Conservation (phyloP, 257 asterid species). For the Nicotiana tomentosiformis region DNA sequence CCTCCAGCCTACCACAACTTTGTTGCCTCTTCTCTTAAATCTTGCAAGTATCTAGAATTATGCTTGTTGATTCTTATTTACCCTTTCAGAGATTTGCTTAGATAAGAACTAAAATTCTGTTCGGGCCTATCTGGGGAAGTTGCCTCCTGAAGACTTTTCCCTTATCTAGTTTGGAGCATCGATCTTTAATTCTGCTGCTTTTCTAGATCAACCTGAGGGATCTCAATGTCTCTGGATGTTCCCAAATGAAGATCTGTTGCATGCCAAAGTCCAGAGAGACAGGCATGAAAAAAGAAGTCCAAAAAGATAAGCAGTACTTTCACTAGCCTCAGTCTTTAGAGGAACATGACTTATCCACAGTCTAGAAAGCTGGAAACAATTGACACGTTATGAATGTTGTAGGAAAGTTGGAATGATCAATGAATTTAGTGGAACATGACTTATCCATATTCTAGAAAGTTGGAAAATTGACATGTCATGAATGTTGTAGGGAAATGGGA, state of each 20-base stretch:
- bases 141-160: neutral
- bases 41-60: neutral
- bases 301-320: too few species aligned
- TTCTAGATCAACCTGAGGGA: neutral
- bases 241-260: neutral
- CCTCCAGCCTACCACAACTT: neutral
- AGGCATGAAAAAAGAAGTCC: too few species aligned
- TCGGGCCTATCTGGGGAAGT: neutral
- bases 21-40: conserved; percentile 1
- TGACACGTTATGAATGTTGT: neutral
- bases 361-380: neutral
- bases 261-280: neutral
- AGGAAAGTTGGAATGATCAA: neutral
- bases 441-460: neutral
- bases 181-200: too few species aligned
- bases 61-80: neutral
- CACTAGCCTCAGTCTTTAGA: neutral
- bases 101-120: neutral
- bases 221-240: neutral
- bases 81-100: neutral
- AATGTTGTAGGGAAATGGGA: neutral
- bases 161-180: neutral
- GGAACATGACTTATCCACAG: neutral
- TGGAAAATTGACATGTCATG: neutral
- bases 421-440: neutral